Evolutionary conservation across 2,329 filamentous ascomycete species (phyloP), one percentile per base, ranked within the genome.

Genomic region (Intubia oerlemansii): DNA sequence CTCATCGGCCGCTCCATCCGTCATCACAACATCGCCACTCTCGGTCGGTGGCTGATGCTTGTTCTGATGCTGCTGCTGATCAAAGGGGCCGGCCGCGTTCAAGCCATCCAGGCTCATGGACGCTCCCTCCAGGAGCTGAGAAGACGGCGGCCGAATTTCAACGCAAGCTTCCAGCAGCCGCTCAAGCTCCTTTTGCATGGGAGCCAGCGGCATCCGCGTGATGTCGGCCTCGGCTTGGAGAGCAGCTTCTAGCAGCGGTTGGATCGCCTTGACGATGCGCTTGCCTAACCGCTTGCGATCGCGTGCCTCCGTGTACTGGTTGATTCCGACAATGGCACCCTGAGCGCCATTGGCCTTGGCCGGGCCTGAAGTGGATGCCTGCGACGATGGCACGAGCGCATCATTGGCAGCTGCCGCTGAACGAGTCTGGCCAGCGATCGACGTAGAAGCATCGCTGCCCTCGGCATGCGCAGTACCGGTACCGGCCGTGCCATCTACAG

Each of bases 231-330:
- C 85, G 31, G 79, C 78, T 30, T 63, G 65, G 26, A 82, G 52
- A 1, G 81, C 81, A 31, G 66, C 62, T 46, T 92, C 77, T 4
- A 92, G 56, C 25, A 70, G 62, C 10, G 77, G 70, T 45, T 90
- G 79, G 18, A 91, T 63, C 1, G 72, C 68, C 46, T 81, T 90
- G 38, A 91, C 63, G 35, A 93, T 91, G 16, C 82, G 69, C 50
- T 90, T 92, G 15, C 78, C 81, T n/a, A 91, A 56, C 40, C 75
- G 77, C 42, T 79, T 77, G 35, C 77, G 70, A 39, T 91, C 78
- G 33, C 79, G 77, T 34, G 81, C 68, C 41, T 91, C 81, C 34
- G 51, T 10, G 9, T 55, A 48, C 53, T 70, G 42, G 25, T 18
- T 4, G 27, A n/a, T n/a, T n/a, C 7, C 7, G 25, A 10, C 10